phyloP scores from a whole-genome alignment of 2,329 filamentous ascomycete genomes.

The Paraphaeosphaeria minitans region DNA sequence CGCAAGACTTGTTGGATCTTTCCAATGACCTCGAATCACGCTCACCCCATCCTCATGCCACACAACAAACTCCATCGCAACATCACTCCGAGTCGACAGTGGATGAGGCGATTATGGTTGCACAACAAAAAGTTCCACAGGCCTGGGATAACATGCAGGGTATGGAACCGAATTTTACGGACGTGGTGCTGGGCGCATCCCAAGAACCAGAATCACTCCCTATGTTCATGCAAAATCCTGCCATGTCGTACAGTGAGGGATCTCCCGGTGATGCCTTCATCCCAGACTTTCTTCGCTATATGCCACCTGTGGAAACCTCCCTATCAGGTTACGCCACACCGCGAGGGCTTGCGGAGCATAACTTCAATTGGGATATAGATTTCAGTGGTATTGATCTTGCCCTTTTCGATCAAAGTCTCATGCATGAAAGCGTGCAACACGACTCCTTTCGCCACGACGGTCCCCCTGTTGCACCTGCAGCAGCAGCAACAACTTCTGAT shows the following conservation, averaged over 20 bases:
- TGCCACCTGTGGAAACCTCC: constrained; percentile 35
- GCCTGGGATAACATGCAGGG: background rate
- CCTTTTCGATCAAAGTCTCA: constrained; percentile 53
- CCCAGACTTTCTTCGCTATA: constrained; percentile 37
- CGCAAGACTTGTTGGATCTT: constrained; percentile 36
- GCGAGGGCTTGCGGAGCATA: constrained; percentile 52
- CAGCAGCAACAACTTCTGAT: constrained; percentile 15
- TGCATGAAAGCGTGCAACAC: constrained; percentile 28
- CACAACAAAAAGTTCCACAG: background rate
- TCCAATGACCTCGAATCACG: constrained; percentile 30
- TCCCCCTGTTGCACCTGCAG: background rate
- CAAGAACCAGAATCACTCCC: constrained; percentile 1
- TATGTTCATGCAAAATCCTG: background rate
- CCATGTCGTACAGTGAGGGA: constrained; percentile 11
- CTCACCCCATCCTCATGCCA: background rate
- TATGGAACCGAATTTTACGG: background rate
- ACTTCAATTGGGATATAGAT: constrained; percentile 52
- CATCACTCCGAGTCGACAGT: background rate
- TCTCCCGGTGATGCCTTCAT: constrained; percentile 27
- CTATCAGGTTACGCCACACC: constrained; percentile 50
- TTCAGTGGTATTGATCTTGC: constrained; percentile 53
- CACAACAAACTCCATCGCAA: background rate
- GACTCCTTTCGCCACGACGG: constrained; percentile 32
- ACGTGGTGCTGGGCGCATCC: background rate
- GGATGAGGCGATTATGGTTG: background rate